These are phyloP conservation scores for Kwoniella newhampshirensis DNA, from an alignment of 768 basidiomycete genomes.

Conservation along the genomic window DNA sequence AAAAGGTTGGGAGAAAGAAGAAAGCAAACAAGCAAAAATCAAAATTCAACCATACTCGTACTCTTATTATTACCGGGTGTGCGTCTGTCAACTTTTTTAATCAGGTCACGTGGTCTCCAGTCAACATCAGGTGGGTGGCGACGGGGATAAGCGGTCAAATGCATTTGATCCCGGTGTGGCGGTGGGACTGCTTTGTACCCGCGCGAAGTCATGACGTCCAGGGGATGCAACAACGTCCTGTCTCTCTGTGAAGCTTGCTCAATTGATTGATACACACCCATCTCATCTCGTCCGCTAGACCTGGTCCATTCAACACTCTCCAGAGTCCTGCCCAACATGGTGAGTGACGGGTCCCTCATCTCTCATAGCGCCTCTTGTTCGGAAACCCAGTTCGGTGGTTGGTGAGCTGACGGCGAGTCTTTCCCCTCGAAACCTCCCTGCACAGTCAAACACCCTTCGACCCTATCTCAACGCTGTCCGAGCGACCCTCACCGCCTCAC, in stretches of 20 bases:
- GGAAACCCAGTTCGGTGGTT: too few relatives aligned
- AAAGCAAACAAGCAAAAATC: not conserved
- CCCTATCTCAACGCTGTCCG: slow-evolving; percentile 95
- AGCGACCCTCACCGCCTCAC: slow-evolving; percentile 92
- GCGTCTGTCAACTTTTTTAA: slow-evolving; percentile 8
- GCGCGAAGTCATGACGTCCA: slow-evolving; percentile 21
- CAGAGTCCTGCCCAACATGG: too few relatives aligned
- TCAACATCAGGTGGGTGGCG: slow-evolving; percentile 4
- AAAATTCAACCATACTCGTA: slow-evolving; percentile 11
- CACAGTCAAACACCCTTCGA: slow-evolving; percentile 87
- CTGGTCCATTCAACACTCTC: too few relatives aligned
- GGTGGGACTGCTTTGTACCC: too few relatives aligned
- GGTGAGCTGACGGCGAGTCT: not conserved
- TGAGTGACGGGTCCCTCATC: not conserved
- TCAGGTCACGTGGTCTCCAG: not conserved
- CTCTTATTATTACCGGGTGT: slow-evolving; percentile 1
- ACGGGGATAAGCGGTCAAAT: not conserved
- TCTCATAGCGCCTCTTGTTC: too few relatives aligned
- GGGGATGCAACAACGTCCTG: slow-evolving; percentile 4
- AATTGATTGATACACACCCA: too few relatives aligned
- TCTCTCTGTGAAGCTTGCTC: too few relatives aligned
- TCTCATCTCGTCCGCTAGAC: too few relatives aligned
- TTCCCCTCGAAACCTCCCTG: not conserved
- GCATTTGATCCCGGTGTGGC: slow-evolving; percentile 8
- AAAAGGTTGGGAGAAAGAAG: not conserved